These are phyloP conservation scores for Hyaloperonospora brassicae DNA, from an alignment of 352 stramenopile genomes.

Conservation along the genomic window DNA sequence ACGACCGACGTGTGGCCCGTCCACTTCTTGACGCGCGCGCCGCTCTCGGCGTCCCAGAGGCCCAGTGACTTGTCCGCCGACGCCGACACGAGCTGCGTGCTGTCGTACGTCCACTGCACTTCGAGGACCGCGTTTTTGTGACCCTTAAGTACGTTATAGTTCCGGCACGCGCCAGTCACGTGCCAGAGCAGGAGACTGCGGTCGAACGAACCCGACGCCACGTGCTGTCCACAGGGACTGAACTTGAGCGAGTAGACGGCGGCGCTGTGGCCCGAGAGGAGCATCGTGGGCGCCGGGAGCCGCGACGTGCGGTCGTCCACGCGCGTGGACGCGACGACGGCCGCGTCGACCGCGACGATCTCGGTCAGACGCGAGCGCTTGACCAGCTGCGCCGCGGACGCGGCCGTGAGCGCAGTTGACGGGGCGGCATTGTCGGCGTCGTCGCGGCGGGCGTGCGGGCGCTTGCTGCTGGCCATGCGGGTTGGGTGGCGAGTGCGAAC, in stretches of 20 bases:
- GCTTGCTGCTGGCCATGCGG: constrained; percentile 17
- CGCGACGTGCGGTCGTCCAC: constrained; percentile 56
- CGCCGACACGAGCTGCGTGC: constrained; percentile 77
- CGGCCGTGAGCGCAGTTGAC: constrained; percentile 25
- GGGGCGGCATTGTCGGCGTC: constrained; percentile 7
- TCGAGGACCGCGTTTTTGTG: constrained; percentile 95
- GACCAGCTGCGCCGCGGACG: constrained; percentile 28
- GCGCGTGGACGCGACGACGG: constrained; percentile 47
- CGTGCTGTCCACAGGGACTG: constrained; percentile 58
- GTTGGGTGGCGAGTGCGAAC: not conserved
- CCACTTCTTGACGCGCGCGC: constrained; percentile 76
- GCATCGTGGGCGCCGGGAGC: constrained; percentile 65
- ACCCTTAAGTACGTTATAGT: constrained; percentile 89
- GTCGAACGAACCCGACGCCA: constrained; percentile 67
- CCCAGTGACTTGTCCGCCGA: constrained; percentile 90
- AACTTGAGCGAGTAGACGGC: constrained; percentile 78
- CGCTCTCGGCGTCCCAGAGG: constrained; percentile 83
- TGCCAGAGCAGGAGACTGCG: constrained; percentile 85
- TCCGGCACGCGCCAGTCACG: constrained; percentile 85
- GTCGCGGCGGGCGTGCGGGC: constrained; percentile 18
- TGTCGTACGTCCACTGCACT: constrained; percentile 88
- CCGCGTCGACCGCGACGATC: constrained; percentile 59
- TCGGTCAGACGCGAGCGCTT: constrained; percentile 67
- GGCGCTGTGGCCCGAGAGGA: constrained; percentile 67
- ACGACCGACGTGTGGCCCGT: constrained; percentile 79